Percentiles rank a stretch among this genome's conserved stretches.
These are phyloP conservation scores for Mrakia frigida DNA, from an alignment of 768 basidiomycete genomes.

Conservation along the genomic window DNA sequence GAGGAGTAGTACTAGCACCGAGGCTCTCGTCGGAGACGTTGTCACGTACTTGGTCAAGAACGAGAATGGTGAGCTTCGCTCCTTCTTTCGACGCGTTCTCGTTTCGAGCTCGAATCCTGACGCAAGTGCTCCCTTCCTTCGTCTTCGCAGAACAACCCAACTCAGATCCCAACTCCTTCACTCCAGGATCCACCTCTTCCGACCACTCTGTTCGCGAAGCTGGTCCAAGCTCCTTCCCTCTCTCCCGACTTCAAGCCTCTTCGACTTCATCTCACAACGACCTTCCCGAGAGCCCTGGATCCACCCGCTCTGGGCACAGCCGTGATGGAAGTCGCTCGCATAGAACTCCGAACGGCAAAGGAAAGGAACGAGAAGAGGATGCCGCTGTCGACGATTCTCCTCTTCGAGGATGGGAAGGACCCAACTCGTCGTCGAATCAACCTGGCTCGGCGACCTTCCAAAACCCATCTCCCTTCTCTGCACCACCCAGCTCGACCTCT, in stretches of 20 bases:
- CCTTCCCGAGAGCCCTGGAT: background rate
- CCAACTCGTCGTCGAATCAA: background rate
- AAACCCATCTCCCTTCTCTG: background rate
- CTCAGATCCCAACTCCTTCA: background rate
- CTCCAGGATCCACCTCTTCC: background rate
- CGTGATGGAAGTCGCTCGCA: background rate
- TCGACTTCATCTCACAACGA: background rate
- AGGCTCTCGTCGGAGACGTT: slow-evolving; percentile 71
- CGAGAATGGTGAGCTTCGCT: slow-evolving; percentile 51
- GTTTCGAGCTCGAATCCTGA: background rate
- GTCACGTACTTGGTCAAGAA: slow-evolving; percentile 73
- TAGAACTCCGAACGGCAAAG: background rate
- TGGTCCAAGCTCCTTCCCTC: background rate
- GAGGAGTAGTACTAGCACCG: slow-evolving; percentile 73
- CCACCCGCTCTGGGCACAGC: background rate
- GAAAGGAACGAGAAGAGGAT: background rate
- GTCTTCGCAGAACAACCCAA: too few relatives aligned
- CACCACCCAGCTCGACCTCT: background rate
- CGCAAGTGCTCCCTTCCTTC: too few relatives aligned
- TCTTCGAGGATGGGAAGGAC: slow-evolving; percentile 1
- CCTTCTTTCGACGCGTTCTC: background rate
- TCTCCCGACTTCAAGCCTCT: slow-evolving; percentile 3
- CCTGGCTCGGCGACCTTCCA: slow-evolving; percentile 5
- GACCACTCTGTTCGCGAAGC: background rate
- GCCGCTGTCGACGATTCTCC: background rate